Conservation (phyloP, 2,329 filamentous ascomycete species). For the Aspergillus pseudonomiae region DNA sequence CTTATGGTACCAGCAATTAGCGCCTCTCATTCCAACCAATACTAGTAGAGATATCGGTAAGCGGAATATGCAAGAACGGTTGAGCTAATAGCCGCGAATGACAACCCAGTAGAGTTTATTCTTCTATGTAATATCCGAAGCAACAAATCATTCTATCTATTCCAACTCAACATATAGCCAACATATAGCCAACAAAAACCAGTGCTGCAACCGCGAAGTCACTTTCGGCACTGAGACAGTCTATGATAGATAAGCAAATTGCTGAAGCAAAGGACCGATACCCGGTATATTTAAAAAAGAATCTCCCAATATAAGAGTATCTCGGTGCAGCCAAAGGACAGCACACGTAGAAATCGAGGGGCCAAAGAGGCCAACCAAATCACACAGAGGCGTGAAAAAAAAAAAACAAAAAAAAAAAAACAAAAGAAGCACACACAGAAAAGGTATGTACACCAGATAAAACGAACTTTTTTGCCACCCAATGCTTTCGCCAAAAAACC, state of each 20-base stretch:
- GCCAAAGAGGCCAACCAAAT: conserved; percentile 4
- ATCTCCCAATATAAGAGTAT: conserved; percentile 8
- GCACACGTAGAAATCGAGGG: conserved; percentile 13
- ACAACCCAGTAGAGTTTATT: neutral
- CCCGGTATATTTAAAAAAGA: neutral
- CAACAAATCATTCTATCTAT: conserved; percentile 1
- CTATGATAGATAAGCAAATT: conserved; percentile 5
- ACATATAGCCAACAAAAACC: neutral
- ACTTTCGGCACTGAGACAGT: conserved; percentile 2
- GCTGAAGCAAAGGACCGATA: neutral
- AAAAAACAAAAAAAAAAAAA: neutral
- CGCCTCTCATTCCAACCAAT: neutral
- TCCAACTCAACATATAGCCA: neutral
- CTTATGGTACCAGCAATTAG: neutral
- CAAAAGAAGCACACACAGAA: conserved; percentile 5
- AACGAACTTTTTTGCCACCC: conserved; percentile 16
- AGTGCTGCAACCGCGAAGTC: conserved; percentile 7
- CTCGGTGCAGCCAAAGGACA: conserved; percentile 12
- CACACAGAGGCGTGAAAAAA: neutral
- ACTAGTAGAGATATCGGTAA: neutral
- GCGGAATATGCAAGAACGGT: neutral
- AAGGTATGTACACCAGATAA: conserved; percentile 15
- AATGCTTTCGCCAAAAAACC: conserved; percentile 20
- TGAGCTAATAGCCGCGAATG: neutral
- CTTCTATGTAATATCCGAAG: neutral